These are phyloP conservation scores for Elsinoe perseae DNA, from an alignment of 2,329 filamentous ascomycete species.

Conservation along the genomic window DNA sequence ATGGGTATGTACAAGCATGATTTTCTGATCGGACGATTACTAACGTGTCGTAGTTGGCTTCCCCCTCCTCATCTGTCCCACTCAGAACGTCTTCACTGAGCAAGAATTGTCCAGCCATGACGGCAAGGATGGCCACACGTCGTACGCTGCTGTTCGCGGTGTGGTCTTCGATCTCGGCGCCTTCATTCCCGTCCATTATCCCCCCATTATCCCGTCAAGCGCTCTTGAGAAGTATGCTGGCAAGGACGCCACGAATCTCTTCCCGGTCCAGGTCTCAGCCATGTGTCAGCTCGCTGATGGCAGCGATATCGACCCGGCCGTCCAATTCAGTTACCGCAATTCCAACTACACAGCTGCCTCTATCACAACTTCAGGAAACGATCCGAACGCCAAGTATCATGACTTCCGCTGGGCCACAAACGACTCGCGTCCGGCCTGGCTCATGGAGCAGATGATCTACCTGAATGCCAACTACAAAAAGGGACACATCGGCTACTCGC, in stretches of 20 bases:
- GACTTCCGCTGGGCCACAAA: constrained; percentile 84
- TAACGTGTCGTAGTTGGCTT: constrained; percentile 53
- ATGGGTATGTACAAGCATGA: constrained; percentile 42
- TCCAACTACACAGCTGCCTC: constrained; percentile 66
- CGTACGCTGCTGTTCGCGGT: constrained; percentile 78
- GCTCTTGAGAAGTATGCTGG: constrained; percentile 74
- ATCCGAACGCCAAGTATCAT: constrained; percentile 74
- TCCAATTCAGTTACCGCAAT: constrained; percentile 76
- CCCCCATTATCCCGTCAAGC: constrained; percentile 53
- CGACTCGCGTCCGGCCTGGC: constrained; percentile 84
- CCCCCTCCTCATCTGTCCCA: constrained; percentile 81
- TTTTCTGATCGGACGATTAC: constrained; percentile 3
- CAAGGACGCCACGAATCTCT: constrained; percentile 75
- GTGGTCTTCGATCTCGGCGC: constrained; percentile 74
- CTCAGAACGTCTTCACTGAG: constrained; percentile 76
- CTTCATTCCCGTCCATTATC: constrained; percentile 73
- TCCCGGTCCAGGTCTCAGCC: constrained; percentile 89
- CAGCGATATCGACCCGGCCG: constrained; percentile 58
- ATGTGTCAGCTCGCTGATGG: constrained; percentile 71
- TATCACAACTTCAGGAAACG: constrained; percentile 55
- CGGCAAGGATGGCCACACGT: constrained; percentile 56
- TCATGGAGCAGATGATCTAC: constrained; percentile 74
- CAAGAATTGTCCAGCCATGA: constrained; percentile 66
- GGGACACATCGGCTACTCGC: constrained; percentile 76
- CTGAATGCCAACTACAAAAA: constrained; percentile 75